Evolutionary conservation across 768 basidiomycete species (phyloP).

Genomic region (Cystofilobasidium ferigula): DNA sequence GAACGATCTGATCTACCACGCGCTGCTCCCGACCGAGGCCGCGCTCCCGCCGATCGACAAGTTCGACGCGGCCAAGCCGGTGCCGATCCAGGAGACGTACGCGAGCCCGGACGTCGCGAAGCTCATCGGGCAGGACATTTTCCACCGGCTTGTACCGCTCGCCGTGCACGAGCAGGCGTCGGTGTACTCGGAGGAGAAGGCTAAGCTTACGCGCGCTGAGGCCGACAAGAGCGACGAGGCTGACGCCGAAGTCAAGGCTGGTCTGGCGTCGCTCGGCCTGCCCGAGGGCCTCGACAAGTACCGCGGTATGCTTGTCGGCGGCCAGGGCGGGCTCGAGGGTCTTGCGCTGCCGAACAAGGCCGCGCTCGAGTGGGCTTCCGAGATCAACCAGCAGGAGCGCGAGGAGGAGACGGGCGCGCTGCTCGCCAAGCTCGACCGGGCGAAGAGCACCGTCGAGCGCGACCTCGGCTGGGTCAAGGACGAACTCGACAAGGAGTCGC

Average conservation of each 20-base stretch:
- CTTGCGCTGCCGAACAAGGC: constrained; percentile 10
- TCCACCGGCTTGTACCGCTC: constrained; percentile 72
- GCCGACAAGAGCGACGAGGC: constrained; percentile 75
- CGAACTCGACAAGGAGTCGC: constrained; percentile 68
- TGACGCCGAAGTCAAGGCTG: constrained; percentile 66
- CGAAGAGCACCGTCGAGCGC: constrained; percentile 51
- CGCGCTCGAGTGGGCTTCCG: constrained; percentile 27
- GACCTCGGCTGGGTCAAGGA: constrained; percentile 54
- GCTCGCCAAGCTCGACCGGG: constrained; percentile 53
- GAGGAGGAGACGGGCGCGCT: constrained; percentile 58
- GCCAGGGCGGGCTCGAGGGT: constrained; percentile 40
- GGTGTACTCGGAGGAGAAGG: constrained; percentile 97
- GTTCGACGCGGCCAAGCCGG: constrained; percentile 51
- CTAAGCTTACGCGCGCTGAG: constrained; percentile 78
- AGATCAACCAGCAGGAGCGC: constrained; percentile 44
- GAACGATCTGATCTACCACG: constrained; percentile 97
- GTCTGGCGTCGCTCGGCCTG: constrained; percentile 70
- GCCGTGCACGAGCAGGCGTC: constrained; percentile 92
- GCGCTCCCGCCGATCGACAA: constrained; percentile 74
- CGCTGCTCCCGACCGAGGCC: constrained; percentile 66
- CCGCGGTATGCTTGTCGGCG: constrained; percentile 59
- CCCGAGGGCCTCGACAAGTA: constrained; percentile 56
- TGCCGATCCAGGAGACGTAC: constrained; percentile 91
- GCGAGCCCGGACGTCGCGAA: constrained; percentile 81
- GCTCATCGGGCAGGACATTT: constrained; percentile 85